A percentile compares a stretch with the other conserved stretches of the same genome.
Evolutionary conservation across 768 basidiomycete genomes (phyloP).

Genomic region (Albatrellus ellisii): DNA sequence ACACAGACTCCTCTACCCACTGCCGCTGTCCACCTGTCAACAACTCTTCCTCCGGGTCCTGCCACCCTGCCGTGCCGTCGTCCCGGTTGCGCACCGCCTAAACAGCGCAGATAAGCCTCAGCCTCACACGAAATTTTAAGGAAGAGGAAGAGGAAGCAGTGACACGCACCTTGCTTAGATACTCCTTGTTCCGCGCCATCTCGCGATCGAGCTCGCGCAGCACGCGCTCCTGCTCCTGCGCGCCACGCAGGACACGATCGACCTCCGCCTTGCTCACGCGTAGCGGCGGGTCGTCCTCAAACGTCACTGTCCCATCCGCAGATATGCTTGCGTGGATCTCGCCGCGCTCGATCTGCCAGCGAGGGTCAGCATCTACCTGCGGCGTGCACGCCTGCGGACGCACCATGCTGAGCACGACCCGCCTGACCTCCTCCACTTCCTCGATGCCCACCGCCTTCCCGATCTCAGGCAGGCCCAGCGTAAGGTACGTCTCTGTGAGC

Average conservation of each 20-base stretch:
- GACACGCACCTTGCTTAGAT: constrained; percentile 47
- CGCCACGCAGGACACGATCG: constrained; percentile 39
- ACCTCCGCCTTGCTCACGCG: constrained; percentile 47
- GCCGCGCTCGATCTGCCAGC: constrained; percentile 48
- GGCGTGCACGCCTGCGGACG: not conserved
- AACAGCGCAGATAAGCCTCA: not conserved
- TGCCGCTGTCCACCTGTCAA: not conserved
- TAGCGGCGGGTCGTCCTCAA: constrained; percentile 48
- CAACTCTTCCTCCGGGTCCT: constrained; percentile 11
- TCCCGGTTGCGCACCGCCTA: constrained; percentile 14
- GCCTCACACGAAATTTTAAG: not conserved
- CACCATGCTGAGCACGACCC: constrained; percentile 67
- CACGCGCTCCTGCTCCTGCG: constrained; percentile 39
- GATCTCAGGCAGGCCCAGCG: constrained; percentile 63
- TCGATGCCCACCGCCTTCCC: constrained; percentile 39
- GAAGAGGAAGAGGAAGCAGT: not conserved
- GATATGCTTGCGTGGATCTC: constrained; percentile 63
- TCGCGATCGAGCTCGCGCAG: constrained; percentile 40
- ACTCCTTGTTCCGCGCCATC: constrained; percentile 56
- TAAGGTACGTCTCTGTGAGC: constrained; percentile 74
- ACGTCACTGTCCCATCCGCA: constrained; percentile 58
- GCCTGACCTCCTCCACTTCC: constrained; percentile 39
- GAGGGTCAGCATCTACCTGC: not conserved
- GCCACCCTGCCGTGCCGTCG: constrained; percentile 5
- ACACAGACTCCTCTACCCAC: constrained; percentile 13